These are phyloP conservation scores for Cutaneotrichosporon sp. DNA, from an alignment of 1,284 basidiomycete genomes.

Conservation along the genomic window DNA sequence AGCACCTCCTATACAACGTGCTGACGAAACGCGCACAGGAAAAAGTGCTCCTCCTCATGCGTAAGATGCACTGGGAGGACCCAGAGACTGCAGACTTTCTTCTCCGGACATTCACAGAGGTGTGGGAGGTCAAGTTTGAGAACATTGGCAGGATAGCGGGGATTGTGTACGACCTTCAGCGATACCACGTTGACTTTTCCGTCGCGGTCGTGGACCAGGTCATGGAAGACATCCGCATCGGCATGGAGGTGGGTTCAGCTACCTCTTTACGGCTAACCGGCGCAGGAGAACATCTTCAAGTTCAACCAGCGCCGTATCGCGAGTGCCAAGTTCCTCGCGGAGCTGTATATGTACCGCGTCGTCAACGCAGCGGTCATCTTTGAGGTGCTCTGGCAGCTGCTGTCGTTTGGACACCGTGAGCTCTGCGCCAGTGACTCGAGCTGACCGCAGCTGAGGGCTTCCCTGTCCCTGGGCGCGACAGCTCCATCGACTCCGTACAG, in stretches of 20 bases:
- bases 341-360: conserved; percentile 95
- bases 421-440: conserved; percentile 21
- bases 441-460: conserved; percentile 67
- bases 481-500: conserved; percentile 81
- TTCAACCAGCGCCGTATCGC: conserved; percentile 91
- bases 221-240: conserved; percentile 84
- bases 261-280: conserved; percentile 1
- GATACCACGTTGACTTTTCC: conserved; percentile 85
- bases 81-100: conserved; percentile 54
- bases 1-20: conserved; percentile 87
- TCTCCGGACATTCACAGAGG: conserved; percentile 84
- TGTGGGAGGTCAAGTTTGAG: conserved; percentile 93
- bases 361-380: conserved; percentile 86
- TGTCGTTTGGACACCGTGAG: conserved; percentile 95
- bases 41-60: conserved; percentile 83
- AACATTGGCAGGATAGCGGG: conserved; percentile 91
- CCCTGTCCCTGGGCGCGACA: conserved; percentile 75
- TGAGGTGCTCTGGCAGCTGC: conserved; percentile 88
- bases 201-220: conserved; percentile 90
- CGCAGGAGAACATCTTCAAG: conserved; percentile 81
- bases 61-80: conserved; percentile 96
- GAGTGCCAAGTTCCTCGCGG: conserved; percentile 89
- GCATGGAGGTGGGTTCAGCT: conserved; percentile 64
- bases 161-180: conserved; percentile 86
- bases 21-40: conserved; percentile 87